A percentile compares a stretch with the other conserved stretches of the same genome.
Conservation (phyloP, 169 alveolate genomes). For the Amoebophrya sp. region DNA sequence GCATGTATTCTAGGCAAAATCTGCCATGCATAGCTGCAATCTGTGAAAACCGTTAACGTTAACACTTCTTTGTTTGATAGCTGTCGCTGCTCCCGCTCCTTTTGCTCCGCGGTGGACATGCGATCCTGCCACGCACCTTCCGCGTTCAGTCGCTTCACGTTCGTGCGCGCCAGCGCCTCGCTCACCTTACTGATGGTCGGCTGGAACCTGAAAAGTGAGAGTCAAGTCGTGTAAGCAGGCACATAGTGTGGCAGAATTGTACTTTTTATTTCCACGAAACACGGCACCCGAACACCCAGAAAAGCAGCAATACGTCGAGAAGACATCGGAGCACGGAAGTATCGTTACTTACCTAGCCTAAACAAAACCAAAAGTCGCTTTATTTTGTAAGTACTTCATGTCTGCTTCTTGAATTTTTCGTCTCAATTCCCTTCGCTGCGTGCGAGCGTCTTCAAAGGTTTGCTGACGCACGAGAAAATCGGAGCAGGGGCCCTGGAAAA, state of each 20-base stretch:
- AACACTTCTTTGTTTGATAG: neutral
- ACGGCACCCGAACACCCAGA: too few relatives aligned
- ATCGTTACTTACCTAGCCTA: too few relatives aligned
- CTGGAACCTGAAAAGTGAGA: neutral
- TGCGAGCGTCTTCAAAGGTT: neutral
- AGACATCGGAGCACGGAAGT: too few relatives aligned
- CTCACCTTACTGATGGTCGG: neutral
- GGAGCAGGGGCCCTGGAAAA: neutral
- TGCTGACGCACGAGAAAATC: neutral
- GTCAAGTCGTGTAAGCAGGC: too few relatives aligned
- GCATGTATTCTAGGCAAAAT: too few relatives aligned
- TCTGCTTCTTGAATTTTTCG: neutral
- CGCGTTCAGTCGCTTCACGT: neutral
- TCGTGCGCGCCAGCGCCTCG: slow-evolving; percentile 1
- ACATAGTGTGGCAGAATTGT: too few relatives aligned
- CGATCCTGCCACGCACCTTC: neutral
- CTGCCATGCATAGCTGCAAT: too few relatives aligned
- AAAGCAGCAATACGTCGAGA: too few relatives aligned
- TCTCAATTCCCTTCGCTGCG: neutral
- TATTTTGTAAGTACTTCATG: too few relatives aligned
- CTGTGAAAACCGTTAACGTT: neutral
- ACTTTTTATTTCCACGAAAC: too few relatives aligned
- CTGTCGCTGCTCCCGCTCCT: neutral
- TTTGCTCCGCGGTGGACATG: neutral
- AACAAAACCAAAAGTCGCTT: too few relatives aligned